These are phyloP conservation scores for Thinopyrum elongatum DNA, from an alignment of 176 grass and related monocot species.

Conservation along the genomic window DNA sequence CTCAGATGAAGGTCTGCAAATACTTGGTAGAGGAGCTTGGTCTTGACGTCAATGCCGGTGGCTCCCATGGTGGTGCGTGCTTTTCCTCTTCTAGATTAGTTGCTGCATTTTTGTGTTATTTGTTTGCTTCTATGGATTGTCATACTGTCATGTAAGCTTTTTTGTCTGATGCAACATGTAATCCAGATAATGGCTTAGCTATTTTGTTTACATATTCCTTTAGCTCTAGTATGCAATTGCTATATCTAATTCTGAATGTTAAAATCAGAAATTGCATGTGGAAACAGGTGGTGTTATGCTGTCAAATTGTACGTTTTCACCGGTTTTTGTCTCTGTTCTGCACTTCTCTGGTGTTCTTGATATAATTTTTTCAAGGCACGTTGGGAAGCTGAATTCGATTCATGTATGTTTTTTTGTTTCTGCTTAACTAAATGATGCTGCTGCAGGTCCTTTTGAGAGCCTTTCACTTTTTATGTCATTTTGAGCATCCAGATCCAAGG, in stretches of 20 bases:
- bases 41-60: slow-evolving; percentile 9
- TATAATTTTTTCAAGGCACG: not conserved
- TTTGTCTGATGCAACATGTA: not conserved
- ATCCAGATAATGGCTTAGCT: not conserved
- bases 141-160: not conserved
- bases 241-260: not conserved
- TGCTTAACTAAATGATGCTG: not conserved
- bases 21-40: slow-evolving; percentile 31
- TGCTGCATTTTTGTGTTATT: not conserved
- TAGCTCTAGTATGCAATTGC: not conserved
- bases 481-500: not conserved
- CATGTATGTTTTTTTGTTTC: not conserved
- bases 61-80: not conserved
- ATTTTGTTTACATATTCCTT: not conserved
- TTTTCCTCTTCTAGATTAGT: not conserved
- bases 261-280: not conserved
- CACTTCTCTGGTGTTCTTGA: not conserved
- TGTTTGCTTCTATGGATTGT: not conserved
- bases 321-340: not conserved
- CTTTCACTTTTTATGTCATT: not conserved
- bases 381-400: not conserved
- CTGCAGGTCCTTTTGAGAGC: not conserved
- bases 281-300: not conserved
- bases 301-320: not conserved
- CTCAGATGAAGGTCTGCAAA: slow-evolving; percentile 11